Base-by-base conservation (phyloP, 768 basidiomycete species). In the Auriscalpium vulgare region DNA sequence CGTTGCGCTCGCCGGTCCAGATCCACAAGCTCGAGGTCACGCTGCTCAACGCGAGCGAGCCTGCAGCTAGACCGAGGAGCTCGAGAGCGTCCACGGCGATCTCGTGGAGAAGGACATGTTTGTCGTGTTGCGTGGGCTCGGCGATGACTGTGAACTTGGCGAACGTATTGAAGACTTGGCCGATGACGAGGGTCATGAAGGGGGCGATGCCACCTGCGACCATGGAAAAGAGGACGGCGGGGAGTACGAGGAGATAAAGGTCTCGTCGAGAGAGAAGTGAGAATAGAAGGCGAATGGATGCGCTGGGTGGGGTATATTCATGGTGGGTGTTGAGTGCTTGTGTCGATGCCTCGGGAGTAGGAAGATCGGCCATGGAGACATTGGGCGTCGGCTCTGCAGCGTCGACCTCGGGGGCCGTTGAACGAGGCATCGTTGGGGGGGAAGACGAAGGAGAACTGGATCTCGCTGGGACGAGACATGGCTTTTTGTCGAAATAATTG, bases 21-120 rank as follows among this genome's bases (percentile, higher is more conserved):
- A 93, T 89, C 95, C 95, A 98, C 10, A 95, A 69, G 29, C 76
- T 77, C 49, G 84, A 84, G 2, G 87, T 90, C 56, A 87, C 62
- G 60, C 87, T 88, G 65, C 87, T 88, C 55, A 93, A 74, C 2
- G 80, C 67, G 34, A 97, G 74, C 1, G 85, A 81, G 13, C 80
- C 86, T 4, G 81, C 65, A 2, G 83, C 86, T 1, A 94, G 72
- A 10, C 72, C 84, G 8, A 89, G 66, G 10, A 92, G 80, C 66
- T 88, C 74, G 19, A 91, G 56, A 0, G 88, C 82, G 10, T 81
- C 78, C 4, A 80, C 55, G 13, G 84, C 83, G 52, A 89, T 76
- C 19, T 75, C 77, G 45, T 73, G 78, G 2, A 86, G 71, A 1
- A 90, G 77, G 3, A 67, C 65, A 23, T 79, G 68, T 65, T 83